These are phyloP conservation scores for Apodospora peruviana DNA, from an alignment of 495 filamentous ascomycete species.

Conservation along the genomic window DNA sequence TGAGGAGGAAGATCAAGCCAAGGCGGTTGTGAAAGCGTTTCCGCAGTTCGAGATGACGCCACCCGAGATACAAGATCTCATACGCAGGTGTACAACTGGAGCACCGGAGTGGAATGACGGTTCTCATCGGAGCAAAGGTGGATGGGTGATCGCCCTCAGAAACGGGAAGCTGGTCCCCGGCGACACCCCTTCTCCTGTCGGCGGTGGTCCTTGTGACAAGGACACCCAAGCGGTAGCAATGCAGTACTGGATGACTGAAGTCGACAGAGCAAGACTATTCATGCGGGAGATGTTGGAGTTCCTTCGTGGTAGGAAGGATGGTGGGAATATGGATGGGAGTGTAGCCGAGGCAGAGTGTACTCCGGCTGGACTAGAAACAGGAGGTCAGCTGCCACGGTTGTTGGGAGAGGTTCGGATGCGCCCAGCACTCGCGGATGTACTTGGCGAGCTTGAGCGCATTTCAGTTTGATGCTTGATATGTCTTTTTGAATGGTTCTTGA, in stretches of 20 bases:
- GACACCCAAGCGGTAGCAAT: not conserved
- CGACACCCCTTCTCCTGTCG: not conserved
- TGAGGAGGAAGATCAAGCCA: no score
- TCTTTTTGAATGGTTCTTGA: no score
- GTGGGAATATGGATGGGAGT: not conserved
- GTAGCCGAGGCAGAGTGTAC: not conserved
- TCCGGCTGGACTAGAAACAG: not conserved
- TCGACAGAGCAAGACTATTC: not conserved
- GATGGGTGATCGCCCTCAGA: not conserved
- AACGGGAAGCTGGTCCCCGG: not conserved
- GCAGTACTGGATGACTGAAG: not conserved
- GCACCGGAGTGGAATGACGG: slow-evolving; percentile 18
- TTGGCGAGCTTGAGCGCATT: not conserved
- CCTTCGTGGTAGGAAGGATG: not conserved
- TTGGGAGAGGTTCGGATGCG: not conserved
- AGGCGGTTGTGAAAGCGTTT: slow-evolving; percentile 8
- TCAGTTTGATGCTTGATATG: no score
- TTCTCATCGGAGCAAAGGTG: not conserved
- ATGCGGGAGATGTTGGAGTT: not conserved
- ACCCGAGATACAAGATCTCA: slow-evolving; percentile 9
- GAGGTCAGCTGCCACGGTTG: not conserved
- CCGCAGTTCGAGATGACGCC: slow-evolving; percentile 19
- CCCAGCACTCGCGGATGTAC: not conserved
- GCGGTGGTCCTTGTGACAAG: not conserved
- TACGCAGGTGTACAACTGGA: slow-evolving; percentile 22